Evolutionary conservation across 352 stramenopile genomes (phyloP).

Genomic region (Globisporangium canariense): DNA sequence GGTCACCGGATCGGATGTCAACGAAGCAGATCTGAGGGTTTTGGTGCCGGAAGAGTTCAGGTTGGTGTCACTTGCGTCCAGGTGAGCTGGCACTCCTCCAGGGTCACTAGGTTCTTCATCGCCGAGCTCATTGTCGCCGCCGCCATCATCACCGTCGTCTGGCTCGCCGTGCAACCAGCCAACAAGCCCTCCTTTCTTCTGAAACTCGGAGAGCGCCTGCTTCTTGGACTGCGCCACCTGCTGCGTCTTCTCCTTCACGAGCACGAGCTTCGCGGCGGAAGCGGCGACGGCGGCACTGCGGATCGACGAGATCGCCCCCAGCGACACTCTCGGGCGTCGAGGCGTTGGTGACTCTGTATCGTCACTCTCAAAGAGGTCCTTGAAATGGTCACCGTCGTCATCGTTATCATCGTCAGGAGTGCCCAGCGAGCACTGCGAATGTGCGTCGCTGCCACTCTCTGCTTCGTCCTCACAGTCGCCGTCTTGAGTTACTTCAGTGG

Average conservation of each 20-base stretch:
- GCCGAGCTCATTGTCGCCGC: neutral
- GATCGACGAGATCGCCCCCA: constrained; percentile 8
- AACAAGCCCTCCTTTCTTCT: constrained; percentile 62
- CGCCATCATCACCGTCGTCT: neutral
- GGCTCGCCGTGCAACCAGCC: constrained; percentile 60
- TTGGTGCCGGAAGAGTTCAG: too few relatives aligned
- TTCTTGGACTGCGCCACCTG: constrained; percentile 35
- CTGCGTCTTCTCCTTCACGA: constrained; percentile 43
- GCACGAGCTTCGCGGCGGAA: constrained; percentile 14
- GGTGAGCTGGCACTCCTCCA: neutral
- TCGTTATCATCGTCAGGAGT: constrained; percentile 9
- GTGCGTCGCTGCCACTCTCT: constrained; percentile 1
- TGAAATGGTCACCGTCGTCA: constrained; percentile 6
- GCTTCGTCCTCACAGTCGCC: neutral
- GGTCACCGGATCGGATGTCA: neutral
- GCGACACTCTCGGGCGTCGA: neutral
- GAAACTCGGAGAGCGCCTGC: constrained; percentile 41
- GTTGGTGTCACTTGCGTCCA: too few relatives aligned
- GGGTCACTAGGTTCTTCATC: neutral
- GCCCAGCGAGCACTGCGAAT: neutral
- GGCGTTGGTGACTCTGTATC: neutral
- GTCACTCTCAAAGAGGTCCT: constrained; percentile 2
- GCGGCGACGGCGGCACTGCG: constrained; percentile 9
- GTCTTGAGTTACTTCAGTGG: neutral
- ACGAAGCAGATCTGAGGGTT: constrained; percentile 5